These are phyloP conservation scores for Malania oleifera DNA, from an alignment of 164 flowering plant genomes.

Conservation along the genomic window DNA sequence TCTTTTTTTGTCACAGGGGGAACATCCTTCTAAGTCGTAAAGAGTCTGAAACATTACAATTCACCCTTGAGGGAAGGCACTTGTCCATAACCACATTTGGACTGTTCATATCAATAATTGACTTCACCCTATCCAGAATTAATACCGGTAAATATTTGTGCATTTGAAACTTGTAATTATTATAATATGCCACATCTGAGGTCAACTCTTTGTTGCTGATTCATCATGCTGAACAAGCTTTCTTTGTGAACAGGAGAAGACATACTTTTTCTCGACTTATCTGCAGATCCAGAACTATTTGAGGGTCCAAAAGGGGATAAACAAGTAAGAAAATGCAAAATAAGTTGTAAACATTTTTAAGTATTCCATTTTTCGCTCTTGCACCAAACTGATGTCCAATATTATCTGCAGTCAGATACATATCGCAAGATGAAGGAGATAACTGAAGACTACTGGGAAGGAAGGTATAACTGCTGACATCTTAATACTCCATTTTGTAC, in stretches of 20 bases:
- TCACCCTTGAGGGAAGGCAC: constrained; percentile 65
- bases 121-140: constrained; percentile 88
- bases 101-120: constrained; percentile 63
- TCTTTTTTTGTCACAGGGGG: constrained; percentile 57
- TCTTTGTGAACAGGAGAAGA: constrained; percentile 51
- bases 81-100: constrained; percentile 56
- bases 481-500: neutral
- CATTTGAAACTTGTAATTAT: too few relatives aligned
- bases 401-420: constrained; percentile 68
- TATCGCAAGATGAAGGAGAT: constrained; percentile 88
- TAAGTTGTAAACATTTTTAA: neutral
- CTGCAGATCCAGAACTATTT: constrained; percentile 79
- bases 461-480: constrained; percentile 44
- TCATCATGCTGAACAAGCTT: constrained; percentile 5
- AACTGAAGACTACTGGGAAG: constrained; percentile 89
- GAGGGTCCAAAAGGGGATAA: constrained; percentile 90
- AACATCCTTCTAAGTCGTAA: constrained; percentile 73
- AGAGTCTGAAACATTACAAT: constrained; percentile 36
- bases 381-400: neutral
- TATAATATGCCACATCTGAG: neutral
- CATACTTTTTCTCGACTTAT: constrained; percentile 76
- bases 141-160: constrained; percentile 56
- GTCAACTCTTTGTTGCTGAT: constrained; percentile 1
- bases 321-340: constrained; percentile 51
- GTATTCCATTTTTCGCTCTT: neutral